These are phyloP conservation scores for Cicer bijugum DNA, from an alignment of 306 rosid species.

Conservation along the genomic window DNA sequence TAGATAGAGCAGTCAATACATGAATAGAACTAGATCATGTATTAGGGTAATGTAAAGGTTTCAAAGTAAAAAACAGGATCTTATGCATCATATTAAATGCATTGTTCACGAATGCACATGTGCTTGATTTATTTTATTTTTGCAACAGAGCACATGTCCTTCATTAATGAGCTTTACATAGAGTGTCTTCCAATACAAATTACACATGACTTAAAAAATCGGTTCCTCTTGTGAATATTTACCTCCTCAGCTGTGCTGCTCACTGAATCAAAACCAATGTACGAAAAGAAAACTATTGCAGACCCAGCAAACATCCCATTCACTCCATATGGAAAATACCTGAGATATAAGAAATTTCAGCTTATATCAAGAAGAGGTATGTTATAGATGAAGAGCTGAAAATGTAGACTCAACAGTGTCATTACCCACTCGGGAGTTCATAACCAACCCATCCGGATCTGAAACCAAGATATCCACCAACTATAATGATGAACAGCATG, in stretches of 20 bases:
- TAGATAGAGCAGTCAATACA: neutral
- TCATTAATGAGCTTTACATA: constrained; percentile 22
- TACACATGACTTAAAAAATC: constrained; percentile 16
- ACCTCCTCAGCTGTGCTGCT: constrained; percentile 83
- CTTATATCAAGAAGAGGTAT: constrained; percentile 2
- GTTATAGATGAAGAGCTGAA: constrained; percentile 36
- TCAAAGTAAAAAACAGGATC: neutral
- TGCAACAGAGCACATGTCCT: neutral
- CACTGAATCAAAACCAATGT: constrained; percentile 77
- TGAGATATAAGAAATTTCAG: constrained; percentile 45
- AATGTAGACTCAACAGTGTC: constrained; percentile 26
- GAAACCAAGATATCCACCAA: constrained; percentile 72
- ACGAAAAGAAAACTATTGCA: constrained; percentile 75
- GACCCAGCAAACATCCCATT: constrained; percentile 74
- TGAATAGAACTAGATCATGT: constrained; percentile 16
- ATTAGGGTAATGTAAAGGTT: constrained; percentile 10
- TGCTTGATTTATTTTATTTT: neutral
- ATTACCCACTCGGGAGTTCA: constrained; percentile 69
- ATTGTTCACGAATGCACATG: constrained; percentile 10
- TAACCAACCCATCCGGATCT: constrained; percentile 76
- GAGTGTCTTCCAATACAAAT: constrained; percentile 24
- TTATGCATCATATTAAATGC: constrained; percentile 10
- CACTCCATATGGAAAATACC: constrained; percentile 70
- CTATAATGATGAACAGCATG: constrained; percentile 62
- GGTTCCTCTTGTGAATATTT: constrained; percentile 38